A percentile compares a stretch with the other conserved stretches of the same genome.
Evolutionary conservation across 2,329 filamentous ascomycete species (phyloP).

Genomic region (Mariannaea sp.): DNA sequence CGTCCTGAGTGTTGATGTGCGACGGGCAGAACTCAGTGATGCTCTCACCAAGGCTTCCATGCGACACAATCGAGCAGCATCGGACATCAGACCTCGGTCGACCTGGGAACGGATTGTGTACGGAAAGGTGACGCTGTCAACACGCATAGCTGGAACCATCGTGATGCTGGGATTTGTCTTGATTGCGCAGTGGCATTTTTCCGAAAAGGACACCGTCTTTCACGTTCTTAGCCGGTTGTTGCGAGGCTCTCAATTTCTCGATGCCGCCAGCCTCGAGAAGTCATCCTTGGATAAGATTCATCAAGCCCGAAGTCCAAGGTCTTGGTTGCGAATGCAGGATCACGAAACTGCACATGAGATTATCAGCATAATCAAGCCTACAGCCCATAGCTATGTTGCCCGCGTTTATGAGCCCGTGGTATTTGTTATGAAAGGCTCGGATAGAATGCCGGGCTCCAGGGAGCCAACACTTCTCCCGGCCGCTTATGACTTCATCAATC

Average conservation of each 20-base stretch:
- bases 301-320: conserved; percentile 74
- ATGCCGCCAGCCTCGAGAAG: conserved; percentile 40
- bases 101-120: conserved; percentile 66
- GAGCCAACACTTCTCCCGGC: conserved; percentile 45
- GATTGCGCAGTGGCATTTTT: conserved; percentile 78
- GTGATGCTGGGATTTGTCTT: conserved; percentile 75
- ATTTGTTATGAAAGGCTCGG: conserved; percentile 71
- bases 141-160: conserved; percentile 74
- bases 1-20: conserved; percentile 78
- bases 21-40: conserved; percentile 75
- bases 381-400: conserved; percentile 72
- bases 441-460: conserved; percentile 61
- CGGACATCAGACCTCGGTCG: conserved; percentile 31
- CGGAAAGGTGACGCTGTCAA: conserved; percentile 70
- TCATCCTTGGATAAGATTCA: conserved; percentile 63
- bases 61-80: conserved; percentile 42
- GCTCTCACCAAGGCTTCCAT: conserved; percentile 64
- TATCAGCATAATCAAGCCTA: conserved; percentile 75
- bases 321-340: conserved; percentile 78
- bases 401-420: conserved; percentile 76
- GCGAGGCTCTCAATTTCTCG: conserved; percentile 20
- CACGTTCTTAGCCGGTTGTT: conserved; percentile 37
- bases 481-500: conserved; percentile 68
- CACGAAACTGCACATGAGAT: conserved; percentile 78
- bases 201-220: conserved; percentile 59